These are phyloP conservation scores for Smittium mucronatum DNA, from an alignment of 371 early-diverging fungal species.

Conservation along the genomic window DNA sequence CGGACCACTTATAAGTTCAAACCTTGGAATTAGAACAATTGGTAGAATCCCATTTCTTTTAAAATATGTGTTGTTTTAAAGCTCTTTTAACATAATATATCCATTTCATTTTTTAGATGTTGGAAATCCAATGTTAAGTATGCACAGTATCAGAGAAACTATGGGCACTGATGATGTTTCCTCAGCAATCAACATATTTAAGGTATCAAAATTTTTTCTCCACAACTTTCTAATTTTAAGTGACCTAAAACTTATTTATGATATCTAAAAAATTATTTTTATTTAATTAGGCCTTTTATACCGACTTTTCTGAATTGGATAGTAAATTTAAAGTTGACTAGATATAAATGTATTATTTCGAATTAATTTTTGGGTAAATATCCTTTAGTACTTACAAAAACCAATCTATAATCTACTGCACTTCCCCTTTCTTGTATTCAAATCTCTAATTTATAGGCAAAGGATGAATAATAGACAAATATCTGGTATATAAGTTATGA, in stretches of 20 bases:
- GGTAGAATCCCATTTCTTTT: not conserved
- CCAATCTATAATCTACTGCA: not conserved
- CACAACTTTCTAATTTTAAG: slow-evolving; percentile 14
- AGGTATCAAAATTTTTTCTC: slow-evolving; percentile 19
- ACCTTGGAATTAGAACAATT: slow-evolving; percentile 88
- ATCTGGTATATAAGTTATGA: not conserved
- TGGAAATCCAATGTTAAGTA: slow-evolving; percentile 86
- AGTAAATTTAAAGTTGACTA: slow-evolving; percentile 26
- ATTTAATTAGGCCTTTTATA: slow-evolving; percentile 23
- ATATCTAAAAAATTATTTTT: not conserved
- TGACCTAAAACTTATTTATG: not conserved
- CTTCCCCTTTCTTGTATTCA: not conserved
- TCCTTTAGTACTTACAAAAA: not conserved
- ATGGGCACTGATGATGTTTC: slow-evolving; percentile 81
- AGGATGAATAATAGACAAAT: not conserved
- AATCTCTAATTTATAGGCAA: not conserved
- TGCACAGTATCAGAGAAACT: slow-evolving; percentile 95
- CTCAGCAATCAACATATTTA: slow-evolving; percentile 68
- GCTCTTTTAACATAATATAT: not conserved
- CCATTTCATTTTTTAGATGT: slow-evolving; percentile 44
- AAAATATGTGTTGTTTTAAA: no score
- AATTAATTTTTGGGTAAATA: not conserved
- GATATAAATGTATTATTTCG: not conserved
- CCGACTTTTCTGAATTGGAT: slow-evolving; percentile 28
- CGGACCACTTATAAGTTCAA: slow-evolving; percentile 88